These are phyloP conservation scores for Suhomyces guaymorum DNA, from an alignment of 1,139 yeast genomes.

Conservation along the genomic window DNA sequence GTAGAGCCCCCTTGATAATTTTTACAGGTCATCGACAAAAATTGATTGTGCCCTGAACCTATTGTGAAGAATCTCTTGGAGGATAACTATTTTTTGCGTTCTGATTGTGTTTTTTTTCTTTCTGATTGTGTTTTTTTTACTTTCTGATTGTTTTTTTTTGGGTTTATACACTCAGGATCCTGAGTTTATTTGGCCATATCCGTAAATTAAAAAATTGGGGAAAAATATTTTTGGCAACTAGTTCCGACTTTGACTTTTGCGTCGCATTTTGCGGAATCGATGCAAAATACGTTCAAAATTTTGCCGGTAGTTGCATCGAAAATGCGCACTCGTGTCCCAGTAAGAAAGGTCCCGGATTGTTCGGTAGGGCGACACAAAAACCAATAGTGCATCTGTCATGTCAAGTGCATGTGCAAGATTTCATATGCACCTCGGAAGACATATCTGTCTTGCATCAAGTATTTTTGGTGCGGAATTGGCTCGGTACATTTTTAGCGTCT, in stretches of 20 bases:
- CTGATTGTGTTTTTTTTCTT: slow-evolving; percentile 1
- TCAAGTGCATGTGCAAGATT: slow-evolving; percentile 5
- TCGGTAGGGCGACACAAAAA: no score
- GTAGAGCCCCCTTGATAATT: slow-evolving; percentile 9
- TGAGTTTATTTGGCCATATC: not conserved
- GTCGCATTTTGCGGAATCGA: slow-evolving; percentile 1
- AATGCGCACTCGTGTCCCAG: not conserved
- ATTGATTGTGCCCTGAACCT: not conserved
- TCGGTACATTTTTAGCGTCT: no score
- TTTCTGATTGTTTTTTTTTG: not conserved
- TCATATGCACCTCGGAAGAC: slow-evolving; percentile 1
- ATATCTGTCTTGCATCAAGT: no score
- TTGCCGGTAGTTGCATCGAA: not conserved
- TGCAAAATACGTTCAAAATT: not conserved
- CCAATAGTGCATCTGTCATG: no score
- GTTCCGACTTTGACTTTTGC: slow-evolving; percentile 1
- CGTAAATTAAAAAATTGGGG: not conserved
- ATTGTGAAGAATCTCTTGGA: no score
- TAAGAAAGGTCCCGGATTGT: no score
- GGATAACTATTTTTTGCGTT: no score
- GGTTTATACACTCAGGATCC: not conserved
- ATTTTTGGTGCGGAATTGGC: no score
- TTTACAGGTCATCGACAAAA: slow-evolving; percentile 10
- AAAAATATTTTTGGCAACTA: not conserved
- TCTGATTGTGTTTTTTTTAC: slow-evolving; percentile 1